phyloP scores from a whole-genome alignment of 2,329 filamentous ascomycete genomes.

The Talaromyces funiculosus region DNA sequence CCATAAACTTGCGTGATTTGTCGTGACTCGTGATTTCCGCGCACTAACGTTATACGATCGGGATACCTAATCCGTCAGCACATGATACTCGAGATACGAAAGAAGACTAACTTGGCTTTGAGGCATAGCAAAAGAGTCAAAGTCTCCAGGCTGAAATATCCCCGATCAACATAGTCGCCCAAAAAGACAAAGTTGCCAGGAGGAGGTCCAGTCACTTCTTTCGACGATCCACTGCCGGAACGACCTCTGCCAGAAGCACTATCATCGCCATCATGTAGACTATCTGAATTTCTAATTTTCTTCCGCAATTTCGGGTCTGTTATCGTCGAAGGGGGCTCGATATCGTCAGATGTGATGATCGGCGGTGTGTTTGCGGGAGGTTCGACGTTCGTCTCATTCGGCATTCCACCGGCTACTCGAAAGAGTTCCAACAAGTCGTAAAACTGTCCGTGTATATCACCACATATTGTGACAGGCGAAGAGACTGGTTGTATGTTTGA shows the following conservation, averaged over 20 bases:
- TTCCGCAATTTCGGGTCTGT: constrained; percentile 80
- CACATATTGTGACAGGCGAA: constrained; percentile 93
- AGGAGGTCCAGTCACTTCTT: constrained; percentile 35
- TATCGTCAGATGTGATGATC: constrained; percentile 81
- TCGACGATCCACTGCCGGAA: constrained; percentile 26
- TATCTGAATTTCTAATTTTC: constrained; percentile 60
- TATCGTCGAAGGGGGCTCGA: constrained; percentile 85
- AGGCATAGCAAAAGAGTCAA: constrained; percentile 67
- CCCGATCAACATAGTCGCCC: constrained; percentile 68
- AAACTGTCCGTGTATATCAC: constrained; percentile 98
- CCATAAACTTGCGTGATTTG: constrained; percentile 75
- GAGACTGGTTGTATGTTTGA: constrained; percentile 98
- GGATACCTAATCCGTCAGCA: constrained; percentile 51
- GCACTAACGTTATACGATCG: constrained; percentile 65
- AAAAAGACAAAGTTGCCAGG: constrained; percentile 68
- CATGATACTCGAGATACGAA: neutral
- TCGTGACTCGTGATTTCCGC: constrained; percentile 70
- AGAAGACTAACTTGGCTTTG: constrained; percentile 58
- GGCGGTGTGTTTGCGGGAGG: constrained; percentile 62
- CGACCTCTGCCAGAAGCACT: constrained; percentile 21
- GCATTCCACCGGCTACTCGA: constrained; percentile 93
- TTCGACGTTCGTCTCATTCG: constrained; percentile 69
- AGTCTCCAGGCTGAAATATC: constrained; percentile 69
- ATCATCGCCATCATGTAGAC: constrained; percentile 24
- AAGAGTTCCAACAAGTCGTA: constrained; percentile 97